Evolutionary conservation across 768 basidiomycete genomes (phyloP).

Genomic region (Piloderma croceum): DNA sequence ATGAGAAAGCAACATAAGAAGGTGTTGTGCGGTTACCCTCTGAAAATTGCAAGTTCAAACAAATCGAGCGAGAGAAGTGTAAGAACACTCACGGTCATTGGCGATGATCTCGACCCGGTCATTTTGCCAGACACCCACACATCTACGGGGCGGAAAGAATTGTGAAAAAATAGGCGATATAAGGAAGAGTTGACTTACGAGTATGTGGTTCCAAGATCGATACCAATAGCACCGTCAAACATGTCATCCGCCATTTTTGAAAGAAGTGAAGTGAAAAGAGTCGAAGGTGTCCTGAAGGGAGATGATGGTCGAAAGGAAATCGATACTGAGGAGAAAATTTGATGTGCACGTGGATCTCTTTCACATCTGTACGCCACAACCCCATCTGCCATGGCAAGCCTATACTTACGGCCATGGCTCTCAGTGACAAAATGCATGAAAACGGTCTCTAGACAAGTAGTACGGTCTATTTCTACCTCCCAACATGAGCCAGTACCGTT

Average conservation of each 20-base stretch:
- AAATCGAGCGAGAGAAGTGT: background rate
- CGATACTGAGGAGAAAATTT: no score
- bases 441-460: no score
- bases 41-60: slow-evolving; percentile 21
- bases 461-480: no score
- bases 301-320: no score
- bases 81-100: slow-evolving; percentile 73
- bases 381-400: no score
- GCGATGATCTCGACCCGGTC: slow-evolving; percentile 99
- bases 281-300: slow-evolving; percentile 27
- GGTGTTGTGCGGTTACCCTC: slow-evolving; percentile 99
- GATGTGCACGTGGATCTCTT: no score
- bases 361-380: no score
- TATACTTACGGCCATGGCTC: no score
- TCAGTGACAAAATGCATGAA: no score
- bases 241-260: slow-evolving; percentile 79
- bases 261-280: slow-evolving; percentile 34
- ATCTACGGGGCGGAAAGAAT: slow-evolving; percentile 44
- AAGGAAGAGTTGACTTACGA: slow-evolving; percentile 47
- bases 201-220: slow-evolving; percentile 97
- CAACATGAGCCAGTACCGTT: no score
- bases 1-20: slow-evolving; percentile 97
- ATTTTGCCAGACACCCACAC: slow-evolving; percentile 99
- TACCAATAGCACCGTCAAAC: slow-evolving; percentile 95
- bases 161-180: slow-evolving; percentile 14